Conservation (phyloP, 2,329 filamentous ascomycete species). For the Penicillium sp. region DNA sequence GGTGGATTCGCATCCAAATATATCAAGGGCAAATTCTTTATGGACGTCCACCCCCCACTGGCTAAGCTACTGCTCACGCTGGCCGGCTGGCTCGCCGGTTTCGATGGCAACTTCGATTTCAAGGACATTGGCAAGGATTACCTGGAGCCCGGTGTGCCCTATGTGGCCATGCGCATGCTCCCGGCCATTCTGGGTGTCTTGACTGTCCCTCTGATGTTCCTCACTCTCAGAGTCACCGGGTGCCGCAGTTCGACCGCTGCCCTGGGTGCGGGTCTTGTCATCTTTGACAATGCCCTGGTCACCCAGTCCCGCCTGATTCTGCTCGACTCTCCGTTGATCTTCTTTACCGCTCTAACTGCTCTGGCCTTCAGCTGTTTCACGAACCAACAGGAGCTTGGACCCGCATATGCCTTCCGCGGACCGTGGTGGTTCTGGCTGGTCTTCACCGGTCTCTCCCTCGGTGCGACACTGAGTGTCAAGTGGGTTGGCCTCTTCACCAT, state of each 20-base stretch:
- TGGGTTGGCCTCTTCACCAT: slow-evolving; percentile 99
- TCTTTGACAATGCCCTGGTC: slow-evolving; percentile 94
- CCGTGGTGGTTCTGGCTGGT: slow-evolving; percentile 98
- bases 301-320: slow-evolving; percentile 95
- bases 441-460: slow-evolving; percentile 81
- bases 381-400: slow-evolving; percentile 94
- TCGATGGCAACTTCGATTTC: slow-evolving; percentile 95
- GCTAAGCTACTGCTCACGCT: slow-evolving; percentile 96
- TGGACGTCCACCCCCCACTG: slow-evolving; percentile 98
- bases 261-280: slow-evolving; percentile 81
- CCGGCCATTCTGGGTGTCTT: slow-evolving; percentile 87
- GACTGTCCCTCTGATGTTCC: slow-evolving; percentile 87
- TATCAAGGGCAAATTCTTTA: slow-evolving; percentile 99
- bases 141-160: slow-evolving; percentile 88
- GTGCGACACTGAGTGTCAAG: slow-evolving; percentile 92
- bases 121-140: slow-evolving; percentile 99
- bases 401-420: slow-evolving; percentile 79
- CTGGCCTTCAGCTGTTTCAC: slow-evolving; percentile 90
- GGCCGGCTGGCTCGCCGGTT: slow-evolving; percentile 91
- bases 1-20: slow-evolving; percentile 98
- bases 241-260: slow-evolving; percentile 84
- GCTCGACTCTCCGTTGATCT: slow-evolving; percentile 90
- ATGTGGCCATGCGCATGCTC: slow-evolving; percentile 94
- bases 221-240: slow-evolving; percentile 87
- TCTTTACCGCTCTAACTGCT: slow-evolving; percentile 88